These are phyloP conservation scores for Verbena officinalis DNA, from an alignment of 257 asterid species.

Conservation along the genomic window DNA sequence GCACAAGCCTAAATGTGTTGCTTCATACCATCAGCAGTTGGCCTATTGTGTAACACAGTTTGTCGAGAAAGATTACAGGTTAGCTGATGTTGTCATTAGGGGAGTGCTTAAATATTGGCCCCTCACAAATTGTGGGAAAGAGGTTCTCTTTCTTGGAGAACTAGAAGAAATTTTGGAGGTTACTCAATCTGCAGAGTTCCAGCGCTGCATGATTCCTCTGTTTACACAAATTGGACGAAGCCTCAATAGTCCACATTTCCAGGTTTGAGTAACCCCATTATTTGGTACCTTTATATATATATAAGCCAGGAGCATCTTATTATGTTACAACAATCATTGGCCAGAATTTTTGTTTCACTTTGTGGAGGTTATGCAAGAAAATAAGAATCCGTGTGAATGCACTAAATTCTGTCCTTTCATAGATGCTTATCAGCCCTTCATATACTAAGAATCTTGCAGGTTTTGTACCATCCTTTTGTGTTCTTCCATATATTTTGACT, in stretches of 20 bases:
- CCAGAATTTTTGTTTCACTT: background rate
- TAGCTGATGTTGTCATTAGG: constrained; percentile 70
- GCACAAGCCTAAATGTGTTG: constrained; percentile 71
- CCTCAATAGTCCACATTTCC: constrained; percentile 90
- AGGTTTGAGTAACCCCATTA: constrained; percentile 50
- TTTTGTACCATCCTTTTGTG: background rate
- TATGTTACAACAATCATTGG: constrained; percentile 1
- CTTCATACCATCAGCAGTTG: constrained; percentile 77
- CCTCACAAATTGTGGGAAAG: constrained; percentile 80
- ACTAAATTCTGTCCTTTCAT: background rate
- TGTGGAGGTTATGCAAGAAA: constrained; percentile 17
- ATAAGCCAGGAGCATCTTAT: background rate
- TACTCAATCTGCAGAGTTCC: constrained; percentile 78
- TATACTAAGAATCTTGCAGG: background rate
- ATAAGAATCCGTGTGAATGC: background rate
- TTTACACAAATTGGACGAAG: constrained; percentile 81
- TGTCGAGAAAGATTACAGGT: constrained; percentile 87
- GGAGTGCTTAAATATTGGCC: constrained; percentile 96
- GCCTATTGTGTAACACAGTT: constrained; percentile 72
- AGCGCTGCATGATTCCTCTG: constrained; percentile 85
- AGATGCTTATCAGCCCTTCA: background rate
- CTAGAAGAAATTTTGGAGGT: constrained; percentile 85
- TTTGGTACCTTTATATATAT: constrained; percentile 7
- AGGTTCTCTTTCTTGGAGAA: constrained; percentile 88
- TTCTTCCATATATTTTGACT: background rate